These are phyloP conservation scores for Fusarium sp. DNA, from an alignment of 2,329 filamentous ascomycete species.

Conservation along the genomic window DNA sequence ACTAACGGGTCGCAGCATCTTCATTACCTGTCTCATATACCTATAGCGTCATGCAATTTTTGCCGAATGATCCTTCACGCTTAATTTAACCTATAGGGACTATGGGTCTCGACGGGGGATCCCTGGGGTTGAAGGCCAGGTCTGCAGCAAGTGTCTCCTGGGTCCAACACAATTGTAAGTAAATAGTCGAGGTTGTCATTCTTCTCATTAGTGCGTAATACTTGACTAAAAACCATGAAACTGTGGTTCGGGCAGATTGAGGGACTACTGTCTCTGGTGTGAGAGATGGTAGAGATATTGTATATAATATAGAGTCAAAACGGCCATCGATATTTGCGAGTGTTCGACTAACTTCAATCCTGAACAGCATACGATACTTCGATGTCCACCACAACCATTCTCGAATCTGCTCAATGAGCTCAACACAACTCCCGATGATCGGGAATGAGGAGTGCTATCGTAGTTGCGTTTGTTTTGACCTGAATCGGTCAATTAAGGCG, in stretches of 20 bases:
- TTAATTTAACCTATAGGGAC: slow-evolving; percentile 2
- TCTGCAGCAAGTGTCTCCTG: not conserved
- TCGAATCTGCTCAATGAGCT: no score
- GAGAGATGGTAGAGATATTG: no score
- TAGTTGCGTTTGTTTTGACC: not conserved
- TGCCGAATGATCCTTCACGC: not conserved
- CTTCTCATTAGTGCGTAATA: no score
- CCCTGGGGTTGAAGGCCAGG: slow-evolving; percentile 12
- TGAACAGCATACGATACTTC: no score
- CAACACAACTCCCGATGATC: not conserved
- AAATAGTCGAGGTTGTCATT: no score
- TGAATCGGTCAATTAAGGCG: not conserved
- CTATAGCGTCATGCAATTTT: slow-evolving; percentile 17
- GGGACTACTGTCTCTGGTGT: no score
- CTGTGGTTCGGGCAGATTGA: no score
- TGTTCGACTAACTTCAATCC: no score
- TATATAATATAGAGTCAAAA: no score
- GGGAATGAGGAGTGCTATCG: not conserved
- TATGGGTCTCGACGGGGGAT: slow-evolving; percentile 15
- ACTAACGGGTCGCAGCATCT: not conserved
- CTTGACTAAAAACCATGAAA: no score
- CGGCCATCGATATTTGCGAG: no score
- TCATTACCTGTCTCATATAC: not conserved
- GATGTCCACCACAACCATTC: no score
- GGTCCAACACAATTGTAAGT: not conserved